Percentiles rank a stretch among this genome's conserved stretches.
phyloP scores from a whole-genome alignment of 169 alveolate species.

The Cryptosporidium sp. region DNA sequence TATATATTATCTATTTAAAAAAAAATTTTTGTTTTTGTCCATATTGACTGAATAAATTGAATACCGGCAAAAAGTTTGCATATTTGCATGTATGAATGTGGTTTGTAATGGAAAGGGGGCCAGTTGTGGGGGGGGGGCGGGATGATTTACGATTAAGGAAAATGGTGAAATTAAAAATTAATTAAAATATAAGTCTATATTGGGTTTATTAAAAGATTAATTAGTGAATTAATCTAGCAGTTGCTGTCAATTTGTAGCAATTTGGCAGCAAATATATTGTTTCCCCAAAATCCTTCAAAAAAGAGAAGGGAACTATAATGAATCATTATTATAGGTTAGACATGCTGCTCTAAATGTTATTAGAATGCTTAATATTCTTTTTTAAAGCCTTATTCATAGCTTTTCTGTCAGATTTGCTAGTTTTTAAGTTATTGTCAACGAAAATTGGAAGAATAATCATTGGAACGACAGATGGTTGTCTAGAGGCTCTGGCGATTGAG shows the following conservation, averaged over 20 bases:
- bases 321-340: neutral
- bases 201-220: neutral
- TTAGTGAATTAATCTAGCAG: neutral
- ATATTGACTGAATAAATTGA: neutral
- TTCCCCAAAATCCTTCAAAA: neutral
- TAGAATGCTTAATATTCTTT: conserved; percentile 34
- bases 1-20: no score
- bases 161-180: neutral
- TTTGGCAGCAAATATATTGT: no score
- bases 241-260: neutral
- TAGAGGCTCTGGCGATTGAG: conserved; percentile 56
- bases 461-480: conserved; percentile 67
- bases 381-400: conserved; percentile 35
- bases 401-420: conserved; percentile 30
- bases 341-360: neutral
- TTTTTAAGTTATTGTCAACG: conserved; percentile 40
- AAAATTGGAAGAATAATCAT: conserved; percentile 56
- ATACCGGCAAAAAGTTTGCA: conserved; percentile 1
- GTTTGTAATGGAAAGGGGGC: neutral
- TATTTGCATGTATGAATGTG: neutral
- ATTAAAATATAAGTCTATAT: neutral
- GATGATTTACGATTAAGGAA: neutral
- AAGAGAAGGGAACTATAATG: neutral
- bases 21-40: neutral
- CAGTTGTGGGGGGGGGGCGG: neutral